phyloP scores from a whole-genome alignment of 805 yeast species.

The Saccharomycopsis olivae region DNA sequence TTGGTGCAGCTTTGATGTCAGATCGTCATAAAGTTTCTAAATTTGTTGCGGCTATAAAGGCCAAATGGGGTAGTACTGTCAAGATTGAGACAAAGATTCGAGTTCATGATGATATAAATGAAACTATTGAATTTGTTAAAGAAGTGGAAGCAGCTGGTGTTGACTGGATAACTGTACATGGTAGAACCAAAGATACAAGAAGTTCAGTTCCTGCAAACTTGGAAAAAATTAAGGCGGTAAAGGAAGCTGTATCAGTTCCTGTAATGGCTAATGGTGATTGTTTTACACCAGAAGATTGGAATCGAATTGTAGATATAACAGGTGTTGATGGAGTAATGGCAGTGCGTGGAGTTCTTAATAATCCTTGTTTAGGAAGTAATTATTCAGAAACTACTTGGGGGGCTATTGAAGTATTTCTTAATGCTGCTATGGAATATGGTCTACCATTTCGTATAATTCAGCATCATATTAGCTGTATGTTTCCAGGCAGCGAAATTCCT shows the following conservation, averaged over 20 bases:
- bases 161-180: constrained; percentile 91
- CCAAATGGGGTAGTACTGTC: constrained; percentile 52
- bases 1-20: constrained; percentile 91
- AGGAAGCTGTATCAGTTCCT: constrained; percentile 50
- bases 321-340: constrained; percentile 93
- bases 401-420: constrained; percentile 77
- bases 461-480: constrained; percentile 85
- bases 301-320: constrained; percentile 49
- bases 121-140: constrained; percentile 64
- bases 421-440: constrained; percentile 68
- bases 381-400: constrained; percentile 77
- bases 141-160: constrained; percentile 80
- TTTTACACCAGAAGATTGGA: constrained; percentile 54
- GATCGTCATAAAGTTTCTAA: constrained; percentile 69
- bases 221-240: constrained; percentile 65
- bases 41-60: constrained; percentile 79
- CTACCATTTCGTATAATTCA: constrained; percentile 75
- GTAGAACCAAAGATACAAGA: constrained; percentile 76
- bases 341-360: constrained; percentile 75
- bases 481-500: too few species aligned
- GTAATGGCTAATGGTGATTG: constrained; percentile 99
- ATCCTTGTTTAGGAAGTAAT: constrained; percentile 73
- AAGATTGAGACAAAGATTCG: constrained; percentile 87
- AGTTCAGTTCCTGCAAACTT: constrained; percentile 75
- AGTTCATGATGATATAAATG: constrained; percentile 64